Conservation (phyloP, 129 eudicot genomes). For the Ambrosia trifida region DNA sequence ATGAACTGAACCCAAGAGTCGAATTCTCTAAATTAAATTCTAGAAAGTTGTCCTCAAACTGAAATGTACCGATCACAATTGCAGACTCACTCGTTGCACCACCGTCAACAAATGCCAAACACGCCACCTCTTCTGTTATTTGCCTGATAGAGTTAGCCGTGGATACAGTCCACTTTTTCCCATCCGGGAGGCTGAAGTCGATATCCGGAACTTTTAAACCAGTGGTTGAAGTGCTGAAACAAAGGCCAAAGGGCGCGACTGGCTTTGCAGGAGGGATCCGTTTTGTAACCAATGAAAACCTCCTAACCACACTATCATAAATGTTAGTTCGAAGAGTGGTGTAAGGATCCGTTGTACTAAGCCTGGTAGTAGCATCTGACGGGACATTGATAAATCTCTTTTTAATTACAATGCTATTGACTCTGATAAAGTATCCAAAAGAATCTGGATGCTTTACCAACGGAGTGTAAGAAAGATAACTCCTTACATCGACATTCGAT, state of each 20-base stretch:
- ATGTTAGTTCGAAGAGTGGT: conserved; percentile 29
- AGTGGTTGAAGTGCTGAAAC: not conserved
- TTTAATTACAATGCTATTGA: conserved; percentile 33
- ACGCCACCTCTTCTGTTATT: conserved; percentile 29
- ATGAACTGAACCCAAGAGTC: conserved; percentile 36
- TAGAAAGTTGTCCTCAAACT: conserved; percentile 38
- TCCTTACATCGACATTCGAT: conserved; percentile 27
- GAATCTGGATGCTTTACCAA: conserved; percentile 24
- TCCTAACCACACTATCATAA: conserved; percentile 16
- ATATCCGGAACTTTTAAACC: conserved; percentile 34
- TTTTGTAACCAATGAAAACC: conserved; percentile 14
- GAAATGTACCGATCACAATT: conserved; percentile 37
- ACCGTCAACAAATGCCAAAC: conserved; percentile 45
- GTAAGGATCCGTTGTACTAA: conserved; percentile 38
- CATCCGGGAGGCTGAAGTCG: conserved; percentile 26
- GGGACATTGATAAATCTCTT: conserved; percentile 20
- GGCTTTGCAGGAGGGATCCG: not conserved
- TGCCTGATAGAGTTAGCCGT: conserved; percentile 35
- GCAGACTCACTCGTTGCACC: conserved; percentile 31
- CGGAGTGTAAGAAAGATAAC: conserved; percentile 35
- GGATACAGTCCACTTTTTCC: conserved; percentile 33
- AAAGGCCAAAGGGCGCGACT: conserved; percentile 1
- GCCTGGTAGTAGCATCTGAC: conserved; percentile 21
- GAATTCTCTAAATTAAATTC: conserved; percentile 42
- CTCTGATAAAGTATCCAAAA: conserved; percentile 36